Evolutionary conservation across 2,329 filamentous ascomycete species (phyloP).

Genomic region (Clarireedia hainanense): DNA sequence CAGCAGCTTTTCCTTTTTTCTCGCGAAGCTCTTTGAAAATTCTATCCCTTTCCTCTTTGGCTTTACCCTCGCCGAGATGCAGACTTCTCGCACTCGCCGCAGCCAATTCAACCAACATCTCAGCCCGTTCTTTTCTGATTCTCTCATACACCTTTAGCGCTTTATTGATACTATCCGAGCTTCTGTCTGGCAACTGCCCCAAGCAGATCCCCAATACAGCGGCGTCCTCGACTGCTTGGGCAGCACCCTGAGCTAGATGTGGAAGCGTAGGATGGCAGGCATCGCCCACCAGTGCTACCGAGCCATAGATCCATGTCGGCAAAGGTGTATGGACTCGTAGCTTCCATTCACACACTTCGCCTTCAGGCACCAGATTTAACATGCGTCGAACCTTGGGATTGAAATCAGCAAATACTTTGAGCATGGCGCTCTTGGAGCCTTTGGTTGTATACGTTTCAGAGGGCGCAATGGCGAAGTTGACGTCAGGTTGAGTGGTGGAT

Average conservation of each 20-base stretch:
- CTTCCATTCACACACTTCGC: slow-evolving; percentile 57
- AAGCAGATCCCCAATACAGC: slow-evolving; percentile 50
- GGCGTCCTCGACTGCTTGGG: slow-evolving; percentile 61
- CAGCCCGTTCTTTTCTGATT: slow-evolving; percentile 46
- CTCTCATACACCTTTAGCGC: slow-evolving; percentile 47
- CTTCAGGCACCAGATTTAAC: slow-evolving; percentile 51
- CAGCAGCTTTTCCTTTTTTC: slow-evolving; percentile 31
- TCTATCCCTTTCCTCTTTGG: slow-evolving; percentile 50
- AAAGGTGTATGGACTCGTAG: slow-evolving; percentile 51
- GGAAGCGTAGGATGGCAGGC: slow-evolving; percentile 62
- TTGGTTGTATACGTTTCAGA: slow-evolving; percentile 55
- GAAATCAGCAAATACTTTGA: slow-evolving; percentile 54
- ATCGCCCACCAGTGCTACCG: slow-evolving; percentile 51
- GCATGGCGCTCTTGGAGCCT: slow-evolving; percentile 52
- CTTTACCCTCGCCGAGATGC: slow-evolving; percentile 50
- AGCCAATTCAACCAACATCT: slow-evolving; percentile 42
- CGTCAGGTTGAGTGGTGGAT: slow-evolving; percentile 53
- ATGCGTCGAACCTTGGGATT: slow-evolving; percentile 51
- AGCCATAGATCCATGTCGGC: slow-evolving; percentile 49
- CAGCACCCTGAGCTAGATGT: slow-evolving; percentile 60
- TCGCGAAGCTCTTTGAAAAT: slow-evolving; percentile 43
- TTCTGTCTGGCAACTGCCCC: slow-evolving; percentile 29
- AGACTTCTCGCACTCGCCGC: slow-evolving; percentile 45
- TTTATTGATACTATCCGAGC: slow-evolving; percentile 35
- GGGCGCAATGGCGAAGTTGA: slow-evolving; percentile 49